Evolutionary conservation across 345 rosid genomes (phyloP).

Genomic region (Psidium guajava): DNA sequence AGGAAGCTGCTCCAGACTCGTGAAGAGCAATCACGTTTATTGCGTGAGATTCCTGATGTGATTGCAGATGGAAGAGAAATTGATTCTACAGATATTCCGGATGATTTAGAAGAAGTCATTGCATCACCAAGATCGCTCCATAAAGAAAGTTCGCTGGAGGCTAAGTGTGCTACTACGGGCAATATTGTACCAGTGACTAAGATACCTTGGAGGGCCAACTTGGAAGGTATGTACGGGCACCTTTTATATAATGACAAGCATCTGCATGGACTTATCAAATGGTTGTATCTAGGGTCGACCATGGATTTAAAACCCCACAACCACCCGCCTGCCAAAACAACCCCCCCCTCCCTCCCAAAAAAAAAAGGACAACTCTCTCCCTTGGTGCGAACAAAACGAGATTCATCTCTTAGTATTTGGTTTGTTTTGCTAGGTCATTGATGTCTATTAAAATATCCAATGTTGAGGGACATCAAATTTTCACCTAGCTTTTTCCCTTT

Average conservation of each 20-base stretch:
- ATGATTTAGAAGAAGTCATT: constrained; percentile 8
- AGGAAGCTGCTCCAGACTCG: constrained; percentile 56
- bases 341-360: neutral
- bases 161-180: neutral
- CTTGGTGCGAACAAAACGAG: neutral
- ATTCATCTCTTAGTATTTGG: neutral
- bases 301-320: too few relatives aligned
- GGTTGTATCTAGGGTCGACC: too few relatives aligned
- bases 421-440: neutral
- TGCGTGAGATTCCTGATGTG: constrained; percentile 54
- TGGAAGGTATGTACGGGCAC: neutral
- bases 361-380: neutral
- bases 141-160: constrained; percentile 16
- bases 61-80: constrained; percentile 44
- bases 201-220: neutral
- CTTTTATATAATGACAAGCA: neutral
- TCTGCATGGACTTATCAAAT: neutral
- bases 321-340: too few relatives aligned
- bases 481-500: neutral
- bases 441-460: neutral
- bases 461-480: neutral
- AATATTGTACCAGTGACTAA: neutral
- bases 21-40: constrained; percentile 51
- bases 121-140: constrained; percentile 13
- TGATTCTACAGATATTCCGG: constrained; percentile 20